Conservation (phyloP, 2,329 filamentous ascomycete species). For the Falciphora oryzae region DNA sequence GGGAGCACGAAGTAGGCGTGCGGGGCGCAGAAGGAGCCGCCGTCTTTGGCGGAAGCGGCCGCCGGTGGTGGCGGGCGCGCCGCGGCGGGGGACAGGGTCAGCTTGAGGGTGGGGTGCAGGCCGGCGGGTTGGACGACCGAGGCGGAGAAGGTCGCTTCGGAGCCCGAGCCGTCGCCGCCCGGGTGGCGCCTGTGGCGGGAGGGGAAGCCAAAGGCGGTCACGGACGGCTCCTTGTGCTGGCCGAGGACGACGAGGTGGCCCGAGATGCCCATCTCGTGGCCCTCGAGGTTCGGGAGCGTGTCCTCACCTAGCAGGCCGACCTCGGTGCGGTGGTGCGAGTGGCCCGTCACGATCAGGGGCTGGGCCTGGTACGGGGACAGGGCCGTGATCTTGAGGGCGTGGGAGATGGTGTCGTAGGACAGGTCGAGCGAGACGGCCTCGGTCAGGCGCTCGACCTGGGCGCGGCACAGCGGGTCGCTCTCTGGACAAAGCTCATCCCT, state of each 20-base stretch:
- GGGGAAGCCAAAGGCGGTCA: constrained; percentile 78
- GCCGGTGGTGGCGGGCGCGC: constrained; percentile 34
- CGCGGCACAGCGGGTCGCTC: constrained; percentile 42
- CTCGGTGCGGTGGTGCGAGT: constrained; percentile 57
- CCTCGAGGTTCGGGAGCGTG: constrained; percentile 49
- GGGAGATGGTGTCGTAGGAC: constrained; percentile 65
- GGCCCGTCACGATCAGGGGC: constrained; percentile 33
- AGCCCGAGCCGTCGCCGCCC: no score
- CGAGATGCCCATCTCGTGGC: constrained; percentile 70
- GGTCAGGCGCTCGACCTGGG: constrained; percentile 36
- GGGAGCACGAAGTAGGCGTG: constrained; percentile 82
- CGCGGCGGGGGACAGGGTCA: constrained; percentile 46
- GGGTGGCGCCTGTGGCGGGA: constrained; percentile 64
- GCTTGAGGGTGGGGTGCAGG: constrained; percentile 73
- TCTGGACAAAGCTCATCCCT: constrained; percentile 44
- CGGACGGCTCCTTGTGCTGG: constrained; percentile 63
- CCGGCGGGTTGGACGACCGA: constrained; percentile 67
- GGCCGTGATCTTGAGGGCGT: constrained; percentile 58
- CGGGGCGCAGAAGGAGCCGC: constrained; percentile 51
- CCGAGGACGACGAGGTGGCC: constrained; percentile 76
- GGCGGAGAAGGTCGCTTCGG: constrained; percentile 56
- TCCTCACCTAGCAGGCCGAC: constrained; percentile 72
- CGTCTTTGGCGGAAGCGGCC: neutral
- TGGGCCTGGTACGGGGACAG: constrained; percentile 51
- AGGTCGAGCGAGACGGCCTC: constrained; percentile 66